Conservation (phyloP, 1,139 yeast species). For the Blastobotrys persicus region DNA sequence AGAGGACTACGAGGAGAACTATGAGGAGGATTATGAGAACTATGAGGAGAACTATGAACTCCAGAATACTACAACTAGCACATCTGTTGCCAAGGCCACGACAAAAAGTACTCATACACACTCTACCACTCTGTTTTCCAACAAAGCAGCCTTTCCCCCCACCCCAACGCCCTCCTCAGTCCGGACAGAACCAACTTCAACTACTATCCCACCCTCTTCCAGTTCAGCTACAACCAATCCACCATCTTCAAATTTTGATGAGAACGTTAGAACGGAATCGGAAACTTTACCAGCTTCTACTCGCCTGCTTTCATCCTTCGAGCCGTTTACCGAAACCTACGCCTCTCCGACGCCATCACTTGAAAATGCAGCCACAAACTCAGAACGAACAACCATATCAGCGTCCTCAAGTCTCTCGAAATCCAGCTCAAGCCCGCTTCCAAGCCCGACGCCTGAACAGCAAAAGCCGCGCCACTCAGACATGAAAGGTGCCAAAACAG, state of each 20-base stretch:
- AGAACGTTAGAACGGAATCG: background rate
- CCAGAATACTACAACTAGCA: background rate
- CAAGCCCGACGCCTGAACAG: background rate
- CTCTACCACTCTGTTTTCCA: background rate
- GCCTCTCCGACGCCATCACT: background rate
- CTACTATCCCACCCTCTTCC: too few species aligned
- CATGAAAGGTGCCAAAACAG: constrained; percentile 2
- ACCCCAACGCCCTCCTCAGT: too few species aligned
- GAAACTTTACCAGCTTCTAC: background rate
- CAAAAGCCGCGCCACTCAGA: constrained; percentile 3
- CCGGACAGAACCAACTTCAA: too few species aligned
- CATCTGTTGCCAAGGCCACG: background rate
- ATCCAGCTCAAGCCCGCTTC: background rate
- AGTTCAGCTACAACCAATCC: background rate
- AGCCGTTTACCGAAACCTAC: too few species aligned
- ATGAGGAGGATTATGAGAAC: constrained; percentile 8
- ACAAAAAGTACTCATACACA: background rate
- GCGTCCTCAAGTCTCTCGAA: background rate
- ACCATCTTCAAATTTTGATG: background rate
- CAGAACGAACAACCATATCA: background rate
- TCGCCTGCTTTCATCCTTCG: too few species aligned
- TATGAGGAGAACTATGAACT: constrained; percentile 1
- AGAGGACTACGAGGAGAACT: background rate
- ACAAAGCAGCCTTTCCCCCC: background rate
- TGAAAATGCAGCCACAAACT: background rate